Conservation (phyloP, 306 rosid species). For the Erythrophleum fordii region DNA sequence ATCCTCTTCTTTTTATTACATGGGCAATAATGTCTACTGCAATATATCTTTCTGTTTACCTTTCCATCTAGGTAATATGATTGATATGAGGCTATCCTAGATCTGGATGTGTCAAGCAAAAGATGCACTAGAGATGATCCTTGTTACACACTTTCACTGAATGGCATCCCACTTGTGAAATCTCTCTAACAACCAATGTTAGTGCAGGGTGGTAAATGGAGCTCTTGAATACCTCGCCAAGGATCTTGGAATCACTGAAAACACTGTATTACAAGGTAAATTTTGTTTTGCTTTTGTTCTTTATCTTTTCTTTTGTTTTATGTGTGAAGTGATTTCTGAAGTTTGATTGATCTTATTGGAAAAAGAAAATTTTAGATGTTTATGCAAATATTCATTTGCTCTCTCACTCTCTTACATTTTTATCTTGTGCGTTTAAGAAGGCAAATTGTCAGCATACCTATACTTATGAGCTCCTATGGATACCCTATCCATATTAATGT, state of each 20-base stretch:
- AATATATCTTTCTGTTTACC: neutral
- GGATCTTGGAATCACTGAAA: slow-evolving; percentile 83
- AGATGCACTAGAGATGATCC: slow-evolving; percentile 8
- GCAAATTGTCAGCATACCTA: neutral
- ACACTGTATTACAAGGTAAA: slow-evolving; percentile 75
- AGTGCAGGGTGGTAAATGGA: slow-evolving; percentile 87
- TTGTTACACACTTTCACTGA: slow-evolving; percentile 5
- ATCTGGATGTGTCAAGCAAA: neutral
- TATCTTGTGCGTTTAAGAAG: neutral
- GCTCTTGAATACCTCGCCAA: slow-evolving; percentile 86
- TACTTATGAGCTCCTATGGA: neutral
- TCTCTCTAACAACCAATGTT: slow-evolving; percentile 35
- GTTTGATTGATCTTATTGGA: slow-evolving; percentile 19
- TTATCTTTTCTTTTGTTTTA: neutral
- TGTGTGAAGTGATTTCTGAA: slow-evolving; percentile 6
- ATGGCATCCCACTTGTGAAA: slow-evolving; percentile 22
- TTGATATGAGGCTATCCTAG: neutral
- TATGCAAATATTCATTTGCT: neutral
- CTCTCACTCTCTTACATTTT: neutral
- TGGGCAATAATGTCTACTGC: neutral
- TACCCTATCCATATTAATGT: slow-evolving; percentile 8
- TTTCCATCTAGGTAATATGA: neutral
- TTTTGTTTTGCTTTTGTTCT: neutral
- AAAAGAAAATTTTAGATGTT: neutral
- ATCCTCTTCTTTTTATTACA: slow-evolving; percentile 26